Conservation (phyloP, 495 filamentous ascomycete species). For the Letharia columbiana region DNA sequence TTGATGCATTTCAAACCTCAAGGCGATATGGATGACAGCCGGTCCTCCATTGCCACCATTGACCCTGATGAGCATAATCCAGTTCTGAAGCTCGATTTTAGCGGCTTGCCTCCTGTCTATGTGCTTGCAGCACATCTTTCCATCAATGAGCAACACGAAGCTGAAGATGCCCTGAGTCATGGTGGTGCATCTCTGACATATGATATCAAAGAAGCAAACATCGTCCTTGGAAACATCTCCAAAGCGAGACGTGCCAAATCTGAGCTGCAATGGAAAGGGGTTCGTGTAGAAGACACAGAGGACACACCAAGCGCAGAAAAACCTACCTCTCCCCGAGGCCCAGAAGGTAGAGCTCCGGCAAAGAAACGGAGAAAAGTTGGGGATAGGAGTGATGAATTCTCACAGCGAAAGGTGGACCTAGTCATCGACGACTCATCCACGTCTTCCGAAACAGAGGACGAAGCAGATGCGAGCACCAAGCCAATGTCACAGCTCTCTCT, state of each 20-base stretch:
- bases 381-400: not conserved
- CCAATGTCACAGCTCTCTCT: constrained; percentile 20
- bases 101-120: constrained; percentile 57
- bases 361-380: constrained; percentile 35
- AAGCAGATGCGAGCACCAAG: constrained; percentile 3
- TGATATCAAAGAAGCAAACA: constrained; percentile 58
- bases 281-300: constrained; percentile 50
- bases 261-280: constrained; percentile 60
- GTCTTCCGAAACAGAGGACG: constrained; percentile 15
- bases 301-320: constrained; percentile 2
- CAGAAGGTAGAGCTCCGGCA: constrained; percentile 15
- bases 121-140: constrained; percentile 64
- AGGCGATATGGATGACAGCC: constrained; percentile 11
- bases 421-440: constrained; percentile 7
- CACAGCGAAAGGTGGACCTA: not conserved
- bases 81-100: constrained; percentile 26
- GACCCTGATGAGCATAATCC: not conserved
- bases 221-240: constrained; percentile 64
- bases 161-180: constrained; percentile 54
- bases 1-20: not conserved
- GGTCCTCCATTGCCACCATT: no score
- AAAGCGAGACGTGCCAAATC: constrained; percentile 62
- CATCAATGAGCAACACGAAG: constrained; percentile 47
- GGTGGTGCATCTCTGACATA: constrained; percentile 55
- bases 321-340: constrained; percentile 3